Evolutionary conservation across 352 stramenopile species (phyloP).

Genomic region (Pythium sp.): DNA sequence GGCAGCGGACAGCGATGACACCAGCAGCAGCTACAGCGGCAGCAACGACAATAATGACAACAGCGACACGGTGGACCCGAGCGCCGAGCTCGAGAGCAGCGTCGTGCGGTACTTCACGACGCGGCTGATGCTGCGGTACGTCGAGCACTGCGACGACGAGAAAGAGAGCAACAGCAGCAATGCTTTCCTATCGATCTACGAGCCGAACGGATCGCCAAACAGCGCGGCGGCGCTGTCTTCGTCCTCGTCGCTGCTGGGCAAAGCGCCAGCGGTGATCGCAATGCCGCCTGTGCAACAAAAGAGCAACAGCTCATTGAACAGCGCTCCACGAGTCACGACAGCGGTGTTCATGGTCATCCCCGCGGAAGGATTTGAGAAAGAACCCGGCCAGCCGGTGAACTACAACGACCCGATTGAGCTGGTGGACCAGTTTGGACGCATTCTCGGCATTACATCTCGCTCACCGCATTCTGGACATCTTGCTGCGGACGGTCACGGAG

Average conservation of each 20-base stretch:
- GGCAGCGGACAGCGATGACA: not conserved
- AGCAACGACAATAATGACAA: not conserved
- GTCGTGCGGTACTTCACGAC: slow-evolving; percentile 38
- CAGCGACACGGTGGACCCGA: slow-evolving; percentile 1
- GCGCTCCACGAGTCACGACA: slow-evolving; percentile 7
- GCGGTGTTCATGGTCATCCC: slow-evolving; percentile 36
- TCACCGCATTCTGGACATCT: slow-evolving; percentile 29
- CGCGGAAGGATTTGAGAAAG: slow-evolving; percentile 38
- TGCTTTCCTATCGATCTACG: slow-evolving; percentile 26
- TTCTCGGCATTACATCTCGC: slow-evolving; percentile 27
- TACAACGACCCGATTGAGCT: slow-evolving; percentile 43
- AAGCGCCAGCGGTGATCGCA: slow-evolving; percentile 26
- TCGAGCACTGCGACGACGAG: not conserved
- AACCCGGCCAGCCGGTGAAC: slow-evolving; percentile 33
- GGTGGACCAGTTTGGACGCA: slow-evolving; percentile 27
- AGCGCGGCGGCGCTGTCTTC: not conserved
- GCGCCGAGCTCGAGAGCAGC: slow-evolving; percentile 24
- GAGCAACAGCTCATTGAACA: not conserved
- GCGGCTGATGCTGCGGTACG: slow-evolving; percentile 28
- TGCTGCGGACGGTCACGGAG: slow-evolving; percentile 29
- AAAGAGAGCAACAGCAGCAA: not conserved
- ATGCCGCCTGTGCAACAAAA: slow-evolving; percentile 18
- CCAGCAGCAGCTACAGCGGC: not conserved
- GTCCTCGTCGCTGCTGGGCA: slow-evolving; percentile 20
- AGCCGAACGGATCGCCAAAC: slow-evolving; percentile 11